Conservation (phyloP, 2,329 filamentous ascomycete species). For the Phialophora tarda region DNA sequence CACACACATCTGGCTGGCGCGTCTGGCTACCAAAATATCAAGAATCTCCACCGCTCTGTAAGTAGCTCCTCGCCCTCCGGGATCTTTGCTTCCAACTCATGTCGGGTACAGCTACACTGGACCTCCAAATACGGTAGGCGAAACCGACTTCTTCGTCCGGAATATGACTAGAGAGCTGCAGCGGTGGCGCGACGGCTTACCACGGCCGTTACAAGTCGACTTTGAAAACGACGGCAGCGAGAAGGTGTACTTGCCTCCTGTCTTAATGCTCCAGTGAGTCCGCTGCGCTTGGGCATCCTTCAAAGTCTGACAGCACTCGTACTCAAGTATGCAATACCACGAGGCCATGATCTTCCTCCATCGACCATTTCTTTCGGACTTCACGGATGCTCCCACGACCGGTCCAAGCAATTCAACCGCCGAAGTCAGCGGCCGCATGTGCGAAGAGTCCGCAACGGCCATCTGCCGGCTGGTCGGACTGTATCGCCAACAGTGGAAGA, state of each 20-base stretch:
- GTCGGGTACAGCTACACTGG: conserved; percentile 4
- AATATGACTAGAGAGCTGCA: conserved; percentile 9
- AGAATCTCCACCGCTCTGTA: conserved; percentile 4
- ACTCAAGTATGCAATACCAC: conserved; percentile 12
- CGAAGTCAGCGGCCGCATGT: conserved; percentile 1
- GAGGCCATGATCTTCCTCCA: conserved; percentile 14
- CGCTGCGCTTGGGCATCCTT: no score
- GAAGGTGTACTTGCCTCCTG: neutral
- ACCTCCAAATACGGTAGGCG: neutral
- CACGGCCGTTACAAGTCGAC: neutral
- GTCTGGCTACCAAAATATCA: conserved; percentile 3
- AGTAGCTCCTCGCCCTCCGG: neutral
- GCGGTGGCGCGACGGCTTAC: conserved; percentile 1
- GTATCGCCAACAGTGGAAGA: conserved; percentile 14
- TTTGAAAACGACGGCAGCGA: neutral
- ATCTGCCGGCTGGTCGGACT: conserved; percentile 8
- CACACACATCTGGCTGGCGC: no score
- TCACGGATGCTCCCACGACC: neutral
- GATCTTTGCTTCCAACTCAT: neutral
- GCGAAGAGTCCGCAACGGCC: conserved; percentile 8
- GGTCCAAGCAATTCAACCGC: neutral
- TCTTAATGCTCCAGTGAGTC: neutral
- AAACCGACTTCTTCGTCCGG: neutral
- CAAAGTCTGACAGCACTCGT: no score
- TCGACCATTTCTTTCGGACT: neutral